A percentile compares a stretch with the other conserved stretches of the same genome.
phyloP scores from a whole-genome alignment of 371 early-diverging fungal genomes.

The Blastocladiella emersonii region DNA sequence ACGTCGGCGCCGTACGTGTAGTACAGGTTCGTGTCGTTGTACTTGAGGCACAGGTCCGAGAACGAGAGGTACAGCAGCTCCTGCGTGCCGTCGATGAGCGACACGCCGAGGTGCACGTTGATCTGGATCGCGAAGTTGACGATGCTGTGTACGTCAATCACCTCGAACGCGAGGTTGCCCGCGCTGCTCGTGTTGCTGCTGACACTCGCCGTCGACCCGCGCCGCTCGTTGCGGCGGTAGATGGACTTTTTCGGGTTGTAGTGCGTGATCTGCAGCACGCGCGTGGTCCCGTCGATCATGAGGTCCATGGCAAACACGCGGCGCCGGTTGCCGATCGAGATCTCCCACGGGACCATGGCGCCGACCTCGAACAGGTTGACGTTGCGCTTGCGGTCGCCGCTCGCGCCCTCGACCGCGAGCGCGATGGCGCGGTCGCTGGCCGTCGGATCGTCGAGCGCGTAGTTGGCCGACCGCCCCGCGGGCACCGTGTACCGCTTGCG shows the following conservation, averaged over 20 bases:
- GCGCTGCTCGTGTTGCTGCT: too few species aligned
- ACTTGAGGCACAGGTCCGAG: slow-evolving; percentile 52
- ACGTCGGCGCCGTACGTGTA: slow-evolving; percentile 57
- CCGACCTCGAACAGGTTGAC: slow-evolving; percentile 86
- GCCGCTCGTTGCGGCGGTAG: slow-evolving; percentile 12
- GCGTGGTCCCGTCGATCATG: slow-evolving; percentile 63
- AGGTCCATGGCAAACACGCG: slow-evolving; percentile 43
- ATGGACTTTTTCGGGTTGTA: slow-evolving; percentile 32
- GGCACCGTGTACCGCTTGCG: slow-evolving; percentile 38
- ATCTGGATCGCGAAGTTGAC: slow-evolving; percentile 20
- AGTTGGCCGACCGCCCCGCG: slow-evolving; percentile 52
- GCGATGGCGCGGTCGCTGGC: slow-evolving; percentile 56
- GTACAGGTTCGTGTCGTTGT: slow-evolving; percentile 57
- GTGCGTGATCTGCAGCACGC: slow-evolving; percentile 59
- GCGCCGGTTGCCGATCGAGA: not conserved
- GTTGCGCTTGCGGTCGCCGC: slow-evolving; percentile 40
- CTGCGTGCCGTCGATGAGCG: slow-evolving; percentile 57
- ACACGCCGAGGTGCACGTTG: slow-evolving; percentile 70
- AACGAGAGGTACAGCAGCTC: slow-evolving; percentile 77
- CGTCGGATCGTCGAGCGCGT: slow-evolving; percentile 90
- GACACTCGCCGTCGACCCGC: slow-evolving; percentile 3
- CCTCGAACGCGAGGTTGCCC: slow-evolving; percentile 26
- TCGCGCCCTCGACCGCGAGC: too few species aligned
- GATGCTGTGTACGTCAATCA: slow-evolving; percentile 26
- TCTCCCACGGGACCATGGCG: slow-evolving; percentile 78